Evolutionary conservation across 2,329 filamentous ascomycete species (phyloP).

Genomic region (Exophiala dermatitidis): DNA sequence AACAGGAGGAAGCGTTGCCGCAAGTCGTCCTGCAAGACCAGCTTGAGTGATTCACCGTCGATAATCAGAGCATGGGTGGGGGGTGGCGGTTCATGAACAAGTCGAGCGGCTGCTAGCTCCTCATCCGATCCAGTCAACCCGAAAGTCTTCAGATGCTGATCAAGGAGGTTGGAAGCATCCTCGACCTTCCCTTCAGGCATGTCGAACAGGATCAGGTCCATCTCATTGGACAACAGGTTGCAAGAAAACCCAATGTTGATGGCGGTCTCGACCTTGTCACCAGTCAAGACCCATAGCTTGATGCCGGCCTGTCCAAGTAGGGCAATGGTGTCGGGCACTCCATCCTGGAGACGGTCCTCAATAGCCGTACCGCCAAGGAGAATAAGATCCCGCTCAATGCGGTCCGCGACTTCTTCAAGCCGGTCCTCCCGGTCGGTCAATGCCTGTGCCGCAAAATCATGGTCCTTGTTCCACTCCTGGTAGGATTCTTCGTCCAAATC

Average conservation of each 20-base stretch:
- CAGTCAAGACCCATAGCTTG: slow-evolving; percentile 96
- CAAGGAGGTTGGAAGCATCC: slow-evolving; percentile 62
- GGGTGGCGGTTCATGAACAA: slow-evolving; percentile 76
- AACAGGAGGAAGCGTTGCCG: slow-evolving; percentile 90
- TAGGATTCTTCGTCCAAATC: slow-evolving; percentile 79
- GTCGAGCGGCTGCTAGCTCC: slow-evolving; percentile 70
- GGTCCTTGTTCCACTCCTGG: slow-evolving; percentile 71
- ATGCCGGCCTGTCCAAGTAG: slow-evolving; percentile 88
- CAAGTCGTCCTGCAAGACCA: slow-evolving; percentile 72
- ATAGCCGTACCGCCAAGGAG: slow-evolving; percentile 92
- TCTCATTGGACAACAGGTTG: slow-evolving; percentile 92
- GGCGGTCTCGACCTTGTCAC: slow-evolving; percentile 97
- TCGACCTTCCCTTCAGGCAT: slow-evolving; percentile 64
- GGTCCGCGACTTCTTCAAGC: slow-evolving; percentile 78
- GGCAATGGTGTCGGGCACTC: slow-evolving; percentile 90
- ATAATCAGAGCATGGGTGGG: slow-evolving; percentile 90
- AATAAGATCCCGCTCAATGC: slow-evolving; percentile 82
- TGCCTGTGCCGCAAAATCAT: slow-evolving; percentile 78
- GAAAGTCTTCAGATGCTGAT: slow-evolving; percentile 66
- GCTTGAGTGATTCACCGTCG: slow-evolving; percentile 85
- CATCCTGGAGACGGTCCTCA: slow-evolving; percentile 92
- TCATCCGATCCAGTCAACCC: slow-evolving; percentile 75
- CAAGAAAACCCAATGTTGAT: slow-evolving; percentile 99
- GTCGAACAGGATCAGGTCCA: slow-evolving; percentile 91
- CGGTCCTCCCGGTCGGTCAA: slow-evolving; percentile 86